Base-by-base conservation (phyloP, 306 rosid species). In the Quercus glauca region DNA sequence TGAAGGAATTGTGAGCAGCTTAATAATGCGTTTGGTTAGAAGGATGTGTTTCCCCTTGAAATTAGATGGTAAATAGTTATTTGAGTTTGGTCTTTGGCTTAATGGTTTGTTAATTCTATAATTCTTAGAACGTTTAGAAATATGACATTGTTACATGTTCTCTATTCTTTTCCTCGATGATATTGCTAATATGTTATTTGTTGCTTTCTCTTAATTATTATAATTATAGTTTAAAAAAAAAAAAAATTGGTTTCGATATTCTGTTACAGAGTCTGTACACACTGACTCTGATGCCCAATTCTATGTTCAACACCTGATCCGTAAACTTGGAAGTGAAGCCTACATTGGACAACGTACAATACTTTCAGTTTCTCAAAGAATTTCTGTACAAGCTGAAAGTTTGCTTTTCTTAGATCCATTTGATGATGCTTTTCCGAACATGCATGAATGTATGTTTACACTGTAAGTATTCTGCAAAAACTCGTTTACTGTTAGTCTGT, bases 401-500 rank as follows among this genome's bases (percentile, higher is more conserved):
- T 87, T 92, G 77, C 96, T 95, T 78, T 90, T 89, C 89, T 76
- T 89, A 33, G 99, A 95, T 90, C 97, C 98, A 64, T 95, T 92
- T 81, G 96, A 92, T 77, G 90, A 83, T 20, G 84, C 82, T 81
- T 95, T 91, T 85, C 88, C 97, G 76, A 69, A 70, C 79, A 81
- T 89, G 88, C 90, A 95, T 64, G 90, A 87, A 57, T 84, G 86
- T 77, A 89, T 92, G 92, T 92, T 91, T 88, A 76, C 75, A 73
- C 85, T 92, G 99, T 95, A 86, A 91, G 98, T 88, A 73, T 73
- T 82, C 57, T 17, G 60, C 59, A 55, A 37, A 70, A 78, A 57
- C 72, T 41, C 18, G 71, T 70, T 26, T 1, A 65, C 43, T 29
- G 19, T 51, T 49, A 2, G 37, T 0, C 43, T 29, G 23, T 51